These are phyloP conservation scores for Prunus salicina DNA, from an alignment of 306 rosid species.

Conservation along the genomic window DNA sequence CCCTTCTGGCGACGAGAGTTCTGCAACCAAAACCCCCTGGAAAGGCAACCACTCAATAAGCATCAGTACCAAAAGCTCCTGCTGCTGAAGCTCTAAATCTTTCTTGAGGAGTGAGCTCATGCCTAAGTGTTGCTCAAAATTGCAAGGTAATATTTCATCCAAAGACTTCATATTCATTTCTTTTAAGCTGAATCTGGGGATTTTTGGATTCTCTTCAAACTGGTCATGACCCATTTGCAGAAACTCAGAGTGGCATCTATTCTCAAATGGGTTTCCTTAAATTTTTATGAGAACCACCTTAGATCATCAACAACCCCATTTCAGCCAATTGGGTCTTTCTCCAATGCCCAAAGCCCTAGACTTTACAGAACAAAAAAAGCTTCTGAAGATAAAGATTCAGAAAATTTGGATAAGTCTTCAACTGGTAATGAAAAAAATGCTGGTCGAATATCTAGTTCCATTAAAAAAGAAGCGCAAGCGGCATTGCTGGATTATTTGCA, in stretches of 20 bases:
- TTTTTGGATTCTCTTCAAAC: conserved; percentile 9
- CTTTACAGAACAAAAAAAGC: conserved; percentile 29
- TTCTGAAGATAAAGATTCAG: not conserved
- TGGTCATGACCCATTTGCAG: conserved; percentile 43
- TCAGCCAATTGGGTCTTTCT: conserved; percentile 20
- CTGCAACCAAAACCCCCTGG: not conserved
- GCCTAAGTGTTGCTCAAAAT: not conserved
- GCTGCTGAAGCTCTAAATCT: not conserved
- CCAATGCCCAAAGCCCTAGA: conserved; percentile 42
- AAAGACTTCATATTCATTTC: not conserved
- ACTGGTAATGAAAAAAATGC: conserved; percentile 7
- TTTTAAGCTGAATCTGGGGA: not conserved
- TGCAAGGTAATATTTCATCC: conserved; percentile 23
- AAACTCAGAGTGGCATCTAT: conserved; percentile 29
- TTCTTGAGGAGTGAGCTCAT: not conserved
- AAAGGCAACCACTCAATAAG: not conserved
- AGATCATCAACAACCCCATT: conserved; percentile 6
- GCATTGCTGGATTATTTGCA: conserved; percentile 81
- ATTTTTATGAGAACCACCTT: conserved; percentile 16
- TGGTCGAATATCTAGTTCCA: conserved; percentile 9
- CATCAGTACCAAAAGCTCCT: not conserved
- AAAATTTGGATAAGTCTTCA: not conserved
- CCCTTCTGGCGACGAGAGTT: not conserved
- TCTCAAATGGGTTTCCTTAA: conserved; percentile 23
- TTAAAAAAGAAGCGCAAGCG: conserved; percentile 48